These are phyloP conservation scores for Eremochloa ophiuroides DNA, from an alignment of 176 grass and related monocot species.

Conservation along the genomic window DNA sequence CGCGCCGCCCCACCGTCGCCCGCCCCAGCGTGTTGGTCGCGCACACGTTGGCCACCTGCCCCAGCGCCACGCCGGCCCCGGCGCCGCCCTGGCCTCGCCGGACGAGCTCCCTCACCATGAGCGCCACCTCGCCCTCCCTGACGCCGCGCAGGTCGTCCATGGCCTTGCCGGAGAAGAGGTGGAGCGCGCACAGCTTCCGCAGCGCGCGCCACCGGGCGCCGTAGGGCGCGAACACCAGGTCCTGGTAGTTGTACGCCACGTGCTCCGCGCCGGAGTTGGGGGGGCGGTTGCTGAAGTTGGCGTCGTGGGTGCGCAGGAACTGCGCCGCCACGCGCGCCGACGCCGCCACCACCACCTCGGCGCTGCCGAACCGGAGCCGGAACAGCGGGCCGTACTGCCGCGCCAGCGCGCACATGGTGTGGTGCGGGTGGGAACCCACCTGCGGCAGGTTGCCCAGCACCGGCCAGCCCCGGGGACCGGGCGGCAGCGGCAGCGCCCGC, in stretches of 20 bases:
- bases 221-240: conserved; percentile 6
- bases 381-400: background rate
- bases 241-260: conserved; percentile 18
- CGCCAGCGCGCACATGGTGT: background rate
- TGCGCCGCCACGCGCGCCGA: background rate
- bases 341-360: conserved; percentile 4
- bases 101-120: background rate
- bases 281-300: background rate
- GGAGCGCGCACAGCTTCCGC: conserved; percentile 8
- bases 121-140: background rate
- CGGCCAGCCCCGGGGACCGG: background rate
- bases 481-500: background rate
- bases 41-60: background rate
- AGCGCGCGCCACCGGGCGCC: background rate
- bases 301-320: background rate
- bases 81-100: background rate
- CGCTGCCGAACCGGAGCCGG: conserved; percentile 7
- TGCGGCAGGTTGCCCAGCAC: conserved; percentile 9
- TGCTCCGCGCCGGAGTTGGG: conserved; percentile 5
- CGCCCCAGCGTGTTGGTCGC: background rate
- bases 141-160: background rate
- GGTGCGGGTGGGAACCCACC: background rate
- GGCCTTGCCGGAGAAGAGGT: background rate
- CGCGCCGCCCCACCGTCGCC: background rate
- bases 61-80: background rate